Percentiles rank a stretch among this genome's conserved stretches.
phyloP scores from a whole-genome alignment of 2,329 filamentous ascomycete species.

The Monascus ruber region DNA sequence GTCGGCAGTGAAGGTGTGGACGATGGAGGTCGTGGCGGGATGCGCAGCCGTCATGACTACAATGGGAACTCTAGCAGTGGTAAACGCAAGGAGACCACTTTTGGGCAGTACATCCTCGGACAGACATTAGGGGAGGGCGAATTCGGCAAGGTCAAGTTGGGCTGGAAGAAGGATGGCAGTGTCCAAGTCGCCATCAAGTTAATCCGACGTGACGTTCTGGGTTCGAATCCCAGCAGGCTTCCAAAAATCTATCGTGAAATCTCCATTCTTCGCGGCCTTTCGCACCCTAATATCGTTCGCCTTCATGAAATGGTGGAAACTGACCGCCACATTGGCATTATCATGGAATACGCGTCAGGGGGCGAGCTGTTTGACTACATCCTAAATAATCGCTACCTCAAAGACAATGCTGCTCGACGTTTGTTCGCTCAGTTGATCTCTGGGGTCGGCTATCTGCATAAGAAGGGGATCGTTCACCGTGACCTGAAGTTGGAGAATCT shows the following conservation, averaged over 20 bases:
- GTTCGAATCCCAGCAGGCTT: constrained; percentile 74
- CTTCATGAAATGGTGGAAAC: constrained; percentile 98
- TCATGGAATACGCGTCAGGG: constrained; percentile 94
- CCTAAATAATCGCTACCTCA: constrained; percentile 88
- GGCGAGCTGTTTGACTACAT: constrained; percentile 98
- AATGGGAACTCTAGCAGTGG: constrained; percentile 37
- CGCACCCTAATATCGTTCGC: constrained; percentile 93
- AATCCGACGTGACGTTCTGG: constrained; percentile 83
- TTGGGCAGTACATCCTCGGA: constrained; percentile 90
- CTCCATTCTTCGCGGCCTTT: constrained; percentile 71
- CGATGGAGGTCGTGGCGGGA: constrained; percentile 22
- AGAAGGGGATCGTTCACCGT: constrained; percentile 95
- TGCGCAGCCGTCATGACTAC: constrained; percentile 46
- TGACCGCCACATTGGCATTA: constrained; percentile 92
- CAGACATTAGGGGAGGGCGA: constrained; percentile 96
- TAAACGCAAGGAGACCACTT: constrained; percentile 74
- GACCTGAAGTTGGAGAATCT: constrained; percentile 95
- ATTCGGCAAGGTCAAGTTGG: constrained; percentile 96
- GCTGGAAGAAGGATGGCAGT: constrained; percentile 92
- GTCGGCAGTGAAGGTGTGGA: constrained; percentile 42
- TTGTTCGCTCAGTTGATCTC: constrained; percentile 93
- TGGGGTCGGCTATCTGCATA: constrained; percentile 93
- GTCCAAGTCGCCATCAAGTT: constrained; percentile 96
- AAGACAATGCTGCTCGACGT: constrained; percentile 79
- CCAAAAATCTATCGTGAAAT: constrained; percentile 98